Conservation (phyloP, 208 protist species). For the Leishmania turanica region DNA sequence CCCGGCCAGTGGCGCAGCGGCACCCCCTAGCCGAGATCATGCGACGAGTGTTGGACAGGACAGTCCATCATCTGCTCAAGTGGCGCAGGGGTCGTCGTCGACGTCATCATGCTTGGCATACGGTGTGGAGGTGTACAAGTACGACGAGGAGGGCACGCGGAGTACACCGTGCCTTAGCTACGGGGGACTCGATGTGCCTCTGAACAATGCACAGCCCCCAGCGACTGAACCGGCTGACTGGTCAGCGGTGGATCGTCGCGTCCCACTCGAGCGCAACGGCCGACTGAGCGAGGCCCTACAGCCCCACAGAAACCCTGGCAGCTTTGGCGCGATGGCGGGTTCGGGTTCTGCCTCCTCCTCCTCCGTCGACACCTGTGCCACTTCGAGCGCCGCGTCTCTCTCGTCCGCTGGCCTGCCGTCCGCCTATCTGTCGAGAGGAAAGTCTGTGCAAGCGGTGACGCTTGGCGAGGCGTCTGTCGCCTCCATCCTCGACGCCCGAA, state of each 20-base stretch:
- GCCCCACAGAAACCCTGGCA: neutral
- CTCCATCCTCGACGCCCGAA: conserved; percentile 2
- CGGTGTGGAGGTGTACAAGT: conserved; percentile 10
- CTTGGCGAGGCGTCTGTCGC: neutral
- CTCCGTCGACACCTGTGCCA: too few species aligned
- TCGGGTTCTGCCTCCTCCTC: neutral
- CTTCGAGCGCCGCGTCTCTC: too few species aligned
- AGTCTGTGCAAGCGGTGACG: neutral
- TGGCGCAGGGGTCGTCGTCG: neutral
- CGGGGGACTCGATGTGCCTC: neutral
- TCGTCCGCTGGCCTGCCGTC: neutral
- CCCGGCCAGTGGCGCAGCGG: neutral
- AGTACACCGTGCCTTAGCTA: neutral
- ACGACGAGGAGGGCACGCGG: conserved; percentile 20
- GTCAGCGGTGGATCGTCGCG: neutral
- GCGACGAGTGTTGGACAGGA: neutral
- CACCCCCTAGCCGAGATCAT: neutral
- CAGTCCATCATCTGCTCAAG: neutral
- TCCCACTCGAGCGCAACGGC: neutral
- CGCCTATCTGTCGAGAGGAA: neutral
- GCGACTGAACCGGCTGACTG: neutral
- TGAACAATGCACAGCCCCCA: neutral
- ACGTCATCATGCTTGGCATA: neutral
- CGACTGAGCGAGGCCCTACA: neutral
- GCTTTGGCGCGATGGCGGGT: neutral